A percentile compares a stretch with the other conserved stretches of the same genome.
phyloP scores from a whole-genome alignment of 2,329 filamentous ascomycete genomes.

The Xylariaceae sp. region DNA sequence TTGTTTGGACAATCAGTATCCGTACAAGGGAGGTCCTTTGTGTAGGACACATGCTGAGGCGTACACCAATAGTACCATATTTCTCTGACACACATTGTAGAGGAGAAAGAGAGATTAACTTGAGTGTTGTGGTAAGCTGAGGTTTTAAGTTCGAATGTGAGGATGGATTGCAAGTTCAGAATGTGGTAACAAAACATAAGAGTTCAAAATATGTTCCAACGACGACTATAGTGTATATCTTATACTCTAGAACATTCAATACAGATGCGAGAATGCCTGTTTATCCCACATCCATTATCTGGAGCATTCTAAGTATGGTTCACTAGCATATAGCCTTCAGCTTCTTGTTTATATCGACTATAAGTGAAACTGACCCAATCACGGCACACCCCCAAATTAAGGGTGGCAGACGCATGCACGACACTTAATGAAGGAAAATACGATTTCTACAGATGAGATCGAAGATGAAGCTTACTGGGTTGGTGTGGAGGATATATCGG shows the following conservation, averaged over 20 bases:
- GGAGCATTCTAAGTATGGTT: too few relatives aligned
- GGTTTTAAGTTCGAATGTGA: not conserved
- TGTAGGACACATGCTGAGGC: not conserved
- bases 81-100: conserved; percentile 1
- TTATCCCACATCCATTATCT: too few relatives aligned
- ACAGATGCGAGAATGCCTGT: not conserved
- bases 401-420: not conserved
- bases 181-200: not conserved
- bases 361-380: too few relatives aligned
- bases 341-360: too few relatives aligned
- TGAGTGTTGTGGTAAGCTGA: not conserved
- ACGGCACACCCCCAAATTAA: not conserved
- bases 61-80: conserved; percentile 1
- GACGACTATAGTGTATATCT: not conserved
- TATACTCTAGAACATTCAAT: not conserved
- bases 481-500: too few relatives aligned
- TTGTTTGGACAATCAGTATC: not conserved
- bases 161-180: not conserved
- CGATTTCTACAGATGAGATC: not conserved
- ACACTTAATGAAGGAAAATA: not conserved
- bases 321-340: too few relatives aligned
- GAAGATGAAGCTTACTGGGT: too few relatives aligned
- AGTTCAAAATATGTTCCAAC: not conserved
- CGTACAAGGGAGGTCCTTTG: not conserved
- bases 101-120: not conserved